Evolutionary conservation across 1,284 basidiomycete genomes (phyloP).

Genomic region (Cutaneotrichosporon cavernicola): DNA sequence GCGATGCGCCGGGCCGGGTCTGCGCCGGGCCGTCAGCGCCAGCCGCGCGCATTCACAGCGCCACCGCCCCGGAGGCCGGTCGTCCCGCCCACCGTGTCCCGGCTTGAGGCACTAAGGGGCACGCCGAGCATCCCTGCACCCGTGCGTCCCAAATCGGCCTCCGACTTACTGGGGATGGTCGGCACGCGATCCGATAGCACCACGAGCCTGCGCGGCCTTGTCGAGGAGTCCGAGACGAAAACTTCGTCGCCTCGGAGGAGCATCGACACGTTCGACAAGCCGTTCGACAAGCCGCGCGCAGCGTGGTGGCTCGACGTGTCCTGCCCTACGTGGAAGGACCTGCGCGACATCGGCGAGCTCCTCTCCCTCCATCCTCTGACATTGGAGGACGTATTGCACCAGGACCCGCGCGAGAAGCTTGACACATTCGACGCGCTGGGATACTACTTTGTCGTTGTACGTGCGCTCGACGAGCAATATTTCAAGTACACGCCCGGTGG

Average conservation of each 20-base stretch:
- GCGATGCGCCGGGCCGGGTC: slow-evolving; percentile 32
- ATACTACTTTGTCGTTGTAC: slow-evolving; percentile 89
- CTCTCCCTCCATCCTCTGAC: slow-evolving; percentile 80
- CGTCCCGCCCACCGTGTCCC: slow-evolving; percentile 25
- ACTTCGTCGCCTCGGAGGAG: not conserved
- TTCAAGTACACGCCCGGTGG: slow-evolving; percentile 58
- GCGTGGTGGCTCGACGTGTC: slow-evolving; percentile 89
- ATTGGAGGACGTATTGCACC: slow-evolving; percentile 91
- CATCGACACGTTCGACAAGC: slow-evolving; percentile 9
- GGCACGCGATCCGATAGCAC: slow-evolving; percentile 2
- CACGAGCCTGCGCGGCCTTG: slow-evolving; percentile 4
- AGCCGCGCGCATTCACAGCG: slow-evolving; percentile 28
- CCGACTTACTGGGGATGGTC: slow-evolving; percentile 45
- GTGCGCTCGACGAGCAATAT: slow-evolving; percentile 72
- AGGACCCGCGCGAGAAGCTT: slow-evolving; percentile 89
- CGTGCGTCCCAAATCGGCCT: slow-evolving; percentile 47
- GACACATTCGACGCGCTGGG: slow-evolving; percentile 85
- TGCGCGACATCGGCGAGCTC: slow-evolving; percentile 75
- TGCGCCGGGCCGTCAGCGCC: slow-evolving; percentile 28
- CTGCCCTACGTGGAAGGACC: slow-evolving; percentile 85
- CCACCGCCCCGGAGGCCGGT: slow-evolving; percentile 34
- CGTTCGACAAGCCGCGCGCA: slow-evolving; percentile 8
- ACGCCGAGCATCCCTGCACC: slow-evolving; percentile 8
- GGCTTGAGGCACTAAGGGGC: slow-evolving; percentile 34
- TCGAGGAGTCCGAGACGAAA: not conserved